Evolutionary conservation across 2,329 filamentous ascomycete genomes (phyloP), one percentile per base, ranked within the genome.

Genomic region (Lachnum nothofagi): DNA sequence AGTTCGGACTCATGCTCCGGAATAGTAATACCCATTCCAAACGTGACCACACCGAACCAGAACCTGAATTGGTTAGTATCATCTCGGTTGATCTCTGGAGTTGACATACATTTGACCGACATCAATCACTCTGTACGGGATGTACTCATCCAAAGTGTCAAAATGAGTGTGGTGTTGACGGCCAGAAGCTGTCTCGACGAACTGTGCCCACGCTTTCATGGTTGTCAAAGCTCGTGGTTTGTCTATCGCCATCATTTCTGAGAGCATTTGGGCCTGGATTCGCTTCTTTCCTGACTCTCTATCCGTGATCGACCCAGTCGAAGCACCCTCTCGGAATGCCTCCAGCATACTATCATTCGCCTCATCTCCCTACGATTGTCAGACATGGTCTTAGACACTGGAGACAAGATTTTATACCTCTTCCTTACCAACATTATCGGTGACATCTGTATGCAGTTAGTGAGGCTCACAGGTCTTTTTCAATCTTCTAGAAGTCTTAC

Each of bases 31-130:
- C 19, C 39, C 22, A 42, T 42, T 19, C 24, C 38, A 39, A 37
- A 48, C 19, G 46, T 43, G 29, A 48, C n/a, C 6, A 38, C 17
- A 6, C 46, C 31, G 29, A 42, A 43, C 39, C 39, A 43, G 23
- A 43, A 38, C 23, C 46, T 48, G 16, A 19, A 5, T 37, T 16
- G 8, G 9, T 33, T 22, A 19, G 12, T 9, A 16, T 22, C 39
- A 43, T 27, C 17, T 8, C 5, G 35, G 22, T n/a, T 43, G 35
- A 46, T 16, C 4, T n/a, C n/a, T n/a, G n/a, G n/a, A n/a, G n/a
- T 5, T 6, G 7, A 40, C 44, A 6, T 22, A 47, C 44, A 33
- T 10, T 23, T 47, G 14, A 3, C 44, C 44, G 31, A 34, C 22
- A 33, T 47, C 39, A 24, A 34, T 24, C 6, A 41, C 19, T 42